Evolutionary conservation across 2,329 filamentous ascomycete species (phyloP), one percentile per base, ranked within the genome.

Genomic region (Talaromyces sp.): DNA sequence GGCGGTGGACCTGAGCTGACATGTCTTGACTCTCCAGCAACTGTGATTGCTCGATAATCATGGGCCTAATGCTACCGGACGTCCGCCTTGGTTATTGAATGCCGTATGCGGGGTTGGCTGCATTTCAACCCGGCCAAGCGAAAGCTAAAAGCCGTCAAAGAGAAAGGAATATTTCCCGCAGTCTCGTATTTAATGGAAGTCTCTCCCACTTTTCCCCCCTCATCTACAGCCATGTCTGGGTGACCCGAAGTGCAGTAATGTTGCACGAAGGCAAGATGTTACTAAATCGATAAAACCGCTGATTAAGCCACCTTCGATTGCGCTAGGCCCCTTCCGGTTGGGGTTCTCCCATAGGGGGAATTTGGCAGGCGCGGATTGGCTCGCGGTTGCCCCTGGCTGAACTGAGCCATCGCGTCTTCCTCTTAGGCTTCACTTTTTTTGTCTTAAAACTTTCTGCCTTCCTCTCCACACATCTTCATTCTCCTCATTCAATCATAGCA

Each of bases 341-440:
- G n/a, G 27, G 8, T 37, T 39, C 24, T 24, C 45, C 39, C 37
- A 35, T 37, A 37, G 56, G 52, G 27, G 24, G 56, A 35, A 64
- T 64, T 64, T 60, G 63, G 63, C 63, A 60, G 56, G 35, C 35
- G 56, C 47, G 56, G 63, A 64, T 64, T 64, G 63, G 63, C 33
- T 43, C 45, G 63, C 59, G n/a, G 19, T 43, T 35, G 22, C 58
- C 63, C 63, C 58, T 57, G 54, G 62, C 56, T 37, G 39, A 19
- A 14, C 19, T 19, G 27, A 27, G 16, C 35, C 27, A 33, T 39
- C 62, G 54, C 50, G 58, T 31, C 43, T 65, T 50, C 59, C 33
- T 60, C 39, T 22, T 41, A 47, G 52, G 60, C 58, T 59, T 41
- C 37, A 60, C 37, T 54, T 54, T 60, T 63, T 47, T 47, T 39